These are phyloP conservation scores for Xylogone sp. DNA, from an alignment of 2,329 filamentous ascomycete genomes.

Conservation along the genomic window DNA sequence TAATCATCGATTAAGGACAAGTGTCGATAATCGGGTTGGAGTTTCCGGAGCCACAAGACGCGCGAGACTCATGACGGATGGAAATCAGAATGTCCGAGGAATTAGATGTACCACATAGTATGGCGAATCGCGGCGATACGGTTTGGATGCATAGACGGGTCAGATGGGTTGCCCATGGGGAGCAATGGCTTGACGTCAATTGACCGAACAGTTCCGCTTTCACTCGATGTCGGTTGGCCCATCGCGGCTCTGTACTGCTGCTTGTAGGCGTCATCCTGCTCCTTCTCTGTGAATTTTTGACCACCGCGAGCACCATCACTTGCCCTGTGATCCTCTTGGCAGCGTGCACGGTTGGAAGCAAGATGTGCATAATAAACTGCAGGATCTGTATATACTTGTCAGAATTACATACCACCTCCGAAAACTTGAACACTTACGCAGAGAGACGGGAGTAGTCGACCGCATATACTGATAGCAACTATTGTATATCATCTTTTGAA, in stretches of 20 bases:
- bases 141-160: conserved; percentile 1
- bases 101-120: conserved; percentile 31
- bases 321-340: conserved; percentile 58
- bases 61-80: background rate
- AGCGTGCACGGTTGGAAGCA: conserved; percentile 73
- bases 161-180: conserved; percentile 19
- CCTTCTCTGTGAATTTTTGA: conserved; percentile 34
- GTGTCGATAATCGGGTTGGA: conserved; percentile 6
- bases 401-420: conserved; percentile 17
- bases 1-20: conserved; percentile 13
- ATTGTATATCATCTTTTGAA: conserved; percentile 90
- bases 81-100: background rate
- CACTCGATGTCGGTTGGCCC: conserved; percentile 10
- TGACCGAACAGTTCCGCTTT: conserved; percentile 12
- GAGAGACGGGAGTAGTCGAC: conserved; percentile 86
- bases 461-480: conserved; percentile 92
- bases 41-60: background rate
- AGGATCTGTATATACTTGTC: conserved; percentile 47
- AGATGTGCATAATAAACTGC: conserved; percentile 96
- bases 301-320: conserved; percentile 41
- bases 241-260: conserved; percentile 4
- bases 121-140: conserved; percentile 17
- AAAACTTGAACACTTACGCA: conserved; percentile 37
- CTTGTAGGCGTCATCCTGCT: conserved; percentile 13
- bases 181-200: conserved; percentile 19